Evolutionary conservation across 257 asterid genomes (phyloP).

Genomic region (Solanum pimpinellifolium): DNA sequence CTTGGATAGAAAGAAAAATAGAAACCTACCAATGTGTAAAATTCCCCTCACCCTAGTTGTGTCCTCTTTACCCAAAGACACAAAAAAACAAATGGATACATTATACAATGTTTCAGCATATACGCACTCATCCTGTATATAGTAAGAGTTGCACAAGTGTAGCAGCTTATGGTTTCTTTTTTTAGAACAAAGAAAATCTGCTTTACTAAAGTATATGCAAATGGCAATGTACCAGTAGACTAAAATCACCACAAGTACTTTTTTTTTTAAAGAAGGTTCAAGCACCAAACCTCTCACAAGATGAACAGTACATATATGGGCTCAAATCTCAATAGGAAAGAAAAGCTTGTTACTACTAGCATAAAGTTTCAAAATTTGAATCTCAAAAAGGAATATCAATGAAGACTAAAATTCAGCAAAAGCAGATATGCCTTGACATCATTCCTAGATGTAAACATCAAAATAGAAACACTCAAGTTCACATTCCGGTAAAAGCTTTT

Average conservation of each 20-base stretch:
- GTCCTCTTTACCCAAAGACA: background rate
- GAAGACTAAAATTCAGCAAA: background rate
- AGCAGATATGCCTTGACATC: background rate
- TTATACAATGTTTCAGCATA: background rate
- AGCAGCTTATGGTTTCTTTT: background rate
- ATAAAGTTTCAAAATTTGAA: background rate
- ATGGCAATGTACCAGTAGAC: background rate
- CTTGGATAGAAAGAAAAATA: no score
- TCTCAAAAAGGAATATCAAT: background rate
- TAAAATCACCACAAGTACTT: background rate
- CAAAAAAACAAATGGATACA: background rate
- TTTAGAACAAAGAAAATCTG: background rate
- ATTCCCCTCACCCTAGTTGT: no score
- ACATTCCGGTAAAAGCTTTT: conserved; percentile 2
- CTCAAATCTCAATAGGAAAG: background rate
- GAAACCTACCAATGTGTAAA: no score
- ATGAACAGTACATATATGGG: background rate
- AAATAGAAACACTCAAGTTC: background rate
- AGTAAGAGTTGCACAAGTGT: background rate
- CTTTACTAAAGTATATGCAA: background rate
- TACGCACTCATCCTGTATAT: no score
- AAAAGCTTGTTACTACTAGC: background rate
- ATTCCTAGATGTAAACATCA: background rate
- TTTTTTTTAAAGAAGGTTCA: background rate
- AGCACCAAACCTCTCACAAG: background rate